Percentiles rank a stretch among this genome's conserved stretches.
phyloP scores from a whole-genome alignment of 1,139 yeast species.

The Sugiyamaella castrensis region DNA sequence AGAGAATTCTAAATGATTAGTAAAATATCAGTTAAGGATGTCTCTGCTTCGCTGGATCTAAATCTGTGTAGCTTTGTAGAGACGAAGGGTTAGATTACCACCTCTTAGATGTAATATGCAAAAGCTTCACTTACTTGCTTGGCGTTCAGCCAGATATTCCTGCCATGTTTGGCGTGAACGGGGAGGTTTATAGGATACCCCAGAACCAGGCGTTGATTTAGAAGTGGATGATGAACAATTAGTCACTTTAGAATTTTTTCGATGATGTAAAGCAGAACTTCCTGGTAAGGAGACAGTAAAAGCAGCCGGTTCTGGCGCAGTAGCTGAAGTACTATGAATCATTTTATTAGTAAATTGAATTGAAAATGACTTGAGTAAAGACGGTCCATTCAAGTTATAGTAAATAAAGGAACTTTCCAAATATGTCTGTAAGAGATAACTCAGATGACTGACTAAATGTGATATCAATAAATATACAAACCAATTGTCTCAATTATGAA shows the following conservation, averaged over 20 bases:
- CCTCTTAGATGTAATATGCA: too few species aligned
- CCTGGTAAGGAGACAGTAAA: constrained; percentile 14
- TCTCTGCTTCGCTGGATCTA: too few species aligned
- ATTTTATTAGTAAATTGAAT: not conserved
- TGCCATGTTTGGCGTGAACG: constrained; percentile 20
- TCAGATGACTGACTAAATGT: not conserved
- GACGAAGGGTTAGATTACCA: too few species aligned
- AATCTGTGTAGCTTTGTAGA: too few species aligned
- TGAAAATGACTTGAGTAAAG: not conserved
- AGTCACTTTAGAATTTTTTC: not conserved
- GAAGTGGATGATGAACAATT: not conserved
- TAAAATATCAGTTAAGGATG: too few species aligned
- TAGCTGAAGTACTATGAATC: constrained; percentile 8
- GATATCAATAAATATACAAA: not conserved
- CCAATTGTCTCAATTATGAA: not conserved
- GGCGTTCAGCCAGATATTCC: constrained; percentile 23
- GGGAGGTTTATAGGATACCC: constrained; percentile 2
- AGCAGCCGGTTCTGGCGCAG: constrained; percentile 8
- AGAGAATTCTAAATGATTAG: constrained; percentile 11
- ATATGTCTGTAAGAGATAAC: too few species aligned
- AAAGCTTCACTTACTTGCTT: constrained; percentile 5
- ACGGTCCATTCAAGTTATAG: not conserved
- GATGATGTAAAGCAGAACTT: constrained; percentile 2
- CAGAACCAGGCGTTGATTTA: constrained; percentile 1
- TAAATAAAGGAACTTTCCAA: not conserved